Evolutionary conservation across 169 alveolate species (phyloP), one percentile per base, ranked within the genome.

Genomic region (Ichthyophthirius multifiliis): DNA sequence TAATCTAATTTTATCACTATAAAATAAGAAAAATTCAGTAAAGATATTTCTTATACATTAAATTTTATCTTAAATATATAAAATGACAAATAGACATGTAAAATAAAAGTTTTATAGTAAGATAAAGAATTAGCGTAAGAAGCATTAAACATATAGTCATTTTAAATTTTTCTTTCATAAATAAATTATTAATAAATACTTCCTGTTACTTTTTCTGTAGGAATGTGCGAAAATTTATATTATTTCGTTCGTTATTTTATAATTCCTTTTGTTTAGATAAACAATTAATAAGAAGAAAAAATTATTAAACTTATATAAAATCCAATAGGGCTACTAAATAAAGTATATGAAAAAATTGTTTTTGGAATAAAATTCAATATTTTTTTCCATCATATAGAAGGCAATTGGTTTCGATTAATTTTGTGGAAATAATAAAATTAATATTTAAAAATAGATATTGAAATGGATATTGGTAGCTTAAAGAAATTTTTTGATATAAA

Each of bases 341-440:
- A 55, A 55, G 43, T 55, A 0, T 23, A 55, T 55, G 71, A 55
- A n/a, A 55, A 55, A 27, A 27, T 2, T 27, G 23, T 55, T 5
- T 55, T 55, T 27, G 71, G 71, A 55, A 39, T 27, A 39, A 27
- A 55, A 23, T 27, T 55, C 43, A 9, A 27, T 5, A 55, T 16
- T 27, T 55, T 55, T n/a, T 55, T 55, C 71, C 71, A 55, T 55
- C 71, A 55, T 7, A 55, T 55, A 1, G 71, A 55, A 55, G 71
- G 71, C 12, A 55, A 55, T n/a, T 15, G 7, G 4, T 55, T 55
- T 39, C 71, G 71, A 13, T 13, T 55, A 7, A 20, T 55, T 10
- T 23, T 55, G 71, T 27, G 15, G 13, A 55, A 15, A 2, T 16
- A 16, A 12, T 27, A 55, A 16, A 18, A 39, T 27, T 34, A 55